Evolutionary conservation across 2,329 filamentous ascomycete genomes (phyloP).

Genomic region (Paecilomyces variotii): DNA sequence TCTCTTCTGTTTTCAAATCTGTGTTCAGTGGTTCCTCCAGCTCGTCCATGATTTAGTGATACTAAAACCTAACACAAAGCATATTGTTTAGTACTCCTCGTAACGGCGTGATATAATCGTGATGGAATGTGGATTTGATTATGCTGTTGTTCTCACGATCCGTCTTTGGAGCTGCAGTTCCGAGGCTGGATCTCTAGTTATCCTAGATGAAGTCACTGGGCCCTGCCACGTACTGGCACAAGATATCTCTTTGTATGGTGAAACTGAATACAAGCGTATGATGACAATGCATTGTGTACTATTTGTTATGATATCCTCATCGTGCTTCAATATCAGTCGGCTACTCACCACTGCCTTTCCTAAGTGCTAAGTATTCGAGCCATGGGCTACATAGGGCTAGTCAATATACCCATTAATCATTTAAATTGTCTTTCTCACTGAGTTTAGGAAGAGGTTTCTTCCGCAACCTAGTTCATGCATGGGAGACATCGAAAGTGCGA

Average conservation of each 20-base stretch:
- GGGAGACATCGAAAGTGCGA: background rate
- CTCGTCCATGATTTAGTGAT: background rate
- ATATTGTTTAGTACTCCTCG: background rate
- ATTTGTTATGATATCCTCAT: background rate
- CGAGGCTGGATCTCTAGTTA: background rate
- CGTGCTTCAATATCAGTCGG: background rate
- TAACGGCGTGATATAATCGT: background rate
- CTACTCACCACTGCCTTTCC: background rate
- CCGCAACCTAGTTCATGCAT: background rate
- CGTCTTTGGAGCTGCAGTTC: background rate
- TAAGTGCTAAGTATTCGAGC: background rate
- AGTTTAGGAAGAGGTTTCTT: background rate
- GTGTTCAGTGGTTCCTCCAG: background rate
- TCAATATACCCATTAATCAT: background rate
- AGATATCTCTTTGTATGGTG: background rate
- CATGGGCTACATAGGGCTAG: background rate
- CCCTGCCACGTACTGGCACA: background rate
- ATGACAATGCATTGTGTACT: background rate
- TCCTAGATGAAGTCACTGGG: background rate
- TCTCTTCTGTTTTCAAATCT: too few relatives aligned
- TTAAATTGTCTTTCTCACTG: background rate
- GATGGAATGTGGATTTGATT: background rate
- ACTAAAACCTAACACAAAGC: background rate
- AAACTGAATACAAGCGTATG: background rate
- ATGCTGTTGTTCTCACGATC: background rate